Conservation (phyloP, 805 yeast genomes). For the Yamadazyma sp. region DNA sequence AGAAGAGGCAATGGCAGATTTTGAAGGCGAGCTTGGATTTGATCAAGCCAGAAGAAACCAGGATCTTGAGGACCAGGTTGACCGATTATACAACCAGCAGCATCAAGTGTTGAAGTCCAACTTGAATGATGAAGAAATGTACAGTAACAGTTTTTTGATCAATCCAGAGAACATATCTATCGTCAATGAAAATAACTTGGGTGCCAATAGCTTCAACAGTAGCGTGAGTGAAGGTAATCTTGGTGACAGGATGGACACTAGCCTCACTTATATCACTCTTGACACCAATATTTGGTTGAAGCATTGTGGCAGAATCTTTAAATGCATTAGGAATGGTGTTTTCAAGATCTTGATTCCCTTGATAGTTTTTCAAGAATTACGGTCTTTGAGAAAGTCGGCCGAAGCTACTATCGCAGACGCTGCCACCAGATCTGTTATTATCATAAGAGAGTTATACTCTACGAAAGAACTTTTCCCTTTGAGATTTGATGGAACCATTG, state of each 20-base stretch:
- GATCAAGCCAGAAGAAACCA: slow-evolving; percentile 17
- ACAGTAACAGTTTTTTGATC: slow-evolving; percentile 22
- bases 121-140: slow-evolving; percentile 22
- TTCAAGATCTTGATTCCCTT: slow-evolving; percentile 66
- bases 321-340: slow-evolving; percentile 60
- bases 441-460: slow-evolving; percentile 62
- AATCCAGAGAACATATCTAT: slow-evolving; percentile 20
- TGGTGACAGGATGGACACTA: slow-evolving; percentile 57
- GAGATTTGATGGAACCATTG: slow-evolving; percentile 68
- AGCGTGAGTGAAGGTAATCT: slow-evolving; percentile 45
- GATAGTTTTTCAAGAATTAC: slow-evolving; percentile 73
- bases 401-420: slow-evolving; percentile 77
- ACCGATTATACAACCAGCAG: slow-evolving; percentile 20
- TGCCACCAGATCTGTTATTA: slow-evolving; percentile 77
- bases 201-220: slow-evolving; percentile 1
- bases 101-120: slow-evolving; percentile 19
- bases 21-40: slow-evolving; percentile 23
- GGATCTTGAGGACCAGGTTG: slow-evolving; percentile 15
- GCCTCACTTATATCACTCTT: slow-evolving; percentile 57
- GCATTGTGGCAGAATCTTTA: slow-evolving; percentile 74
- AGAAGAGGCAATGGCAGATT: slow-evolving; percentile 13
- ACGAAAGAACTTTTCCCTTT: slow-evolving; percentile 58
- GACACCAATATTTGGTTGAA: slow-evolving; percentile 83
- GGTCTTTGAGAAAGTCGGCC: slow-evolving; percentile 67
- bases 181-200: slow-evolving; percentile 12